Evolutionary conservation across 371 early-diverging fungal genomes (phyloP), one percentile per base, ranked within the genome.

Genomic region (Apophysomyces variabilis): DNA sequence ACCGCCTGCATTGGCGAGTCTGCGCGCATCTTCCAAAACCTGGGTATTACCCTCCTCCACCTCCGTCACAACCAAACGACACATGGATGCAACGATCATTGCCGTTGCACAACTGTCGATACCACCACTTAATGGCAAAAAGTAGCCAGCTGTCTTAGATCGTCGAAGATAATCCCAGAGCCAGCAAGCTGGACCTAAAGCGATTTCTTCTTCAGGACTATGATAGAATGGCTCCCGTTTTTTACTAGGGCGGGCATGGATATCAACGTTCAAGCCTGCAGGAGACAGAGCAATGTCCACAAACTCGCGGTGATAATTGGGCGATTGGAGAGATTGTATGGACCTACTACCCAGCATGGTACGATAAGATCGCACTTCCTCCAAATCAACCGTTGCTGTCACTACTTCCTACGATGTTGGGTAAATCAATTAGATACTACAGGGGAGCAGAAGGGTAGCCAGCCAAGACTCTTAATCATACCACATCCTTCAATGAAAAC

Each of bases 91-190:
- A 4, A 97, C 97, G 65, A 99, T 92, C 32, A 92, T 76, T 0
- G 99, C 97, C 0, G 96, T 95, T 5, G 97, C 87, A 73, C 97
- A 97, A 66, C 95, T 95, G 72, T 99, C 99, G 39, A 98, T 91
- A 41, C 99, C 99, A 38, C 99, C 99, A 75, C 95, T 95, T 62
- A 99, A 78, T 7, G 99, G 98, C 64, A 99, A 80, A 66, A 99
- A 97, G 85, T 89, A 98, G 1, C 99, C 99, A 4, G 88, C 87
- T 5, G 86, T 85, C 54, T 92, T 91, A 50, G 97, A 95, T 32
- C 98, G 85, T 14, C 99, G 87, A 56, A 99, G 82, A 71, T 99
- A 99, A 74, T 99, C 99, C 99, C 99, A 99, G 16, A 98, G 84
- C 99, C 99, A 99, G 82, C 99, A 98, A 0, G 99, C 98, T 18